Conservation (phyloP, 78 protist species). For the Chrysochromulina parva region DNA sequence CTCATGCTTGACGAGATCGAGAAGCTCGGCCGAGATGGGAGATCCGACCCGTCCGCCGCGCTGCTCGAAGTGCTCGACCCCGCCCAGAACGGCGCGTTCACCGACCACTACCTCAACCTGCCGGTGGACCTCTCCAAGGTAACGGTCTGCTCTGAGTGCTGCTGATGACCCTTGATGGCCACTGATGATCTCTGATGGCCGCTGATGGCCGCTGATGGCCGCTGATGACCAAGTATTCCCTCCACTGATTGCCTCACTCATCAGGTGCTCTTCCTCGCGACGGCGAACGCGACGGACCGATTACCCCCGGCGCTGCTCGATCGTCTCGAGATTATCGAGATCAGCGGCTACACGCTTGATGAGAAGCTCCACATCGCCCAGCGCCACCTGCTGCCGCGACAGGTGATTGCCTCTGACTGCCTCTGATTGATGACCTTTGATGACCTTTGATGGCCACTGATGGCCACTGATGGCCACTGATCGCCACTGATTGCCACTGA, state of each 20-base stretch:
- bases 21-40: constrained; percentile 60
- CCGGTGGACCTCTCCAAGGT: constrained; percentile 42
- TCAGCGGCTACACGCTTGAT: constrained; percentile 50
- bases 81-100: constrained; percentile 70
- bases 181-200: too few relatives aligned
- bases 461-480: too few relatives aligned
- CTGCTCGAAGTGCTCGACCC: constrained; percentile 90
- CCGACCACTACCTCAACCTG: constrained; percentile 85
- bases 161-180: too few relatives aligned
- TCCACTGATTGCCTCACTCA: not conserved
- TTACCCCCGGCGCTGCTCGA: constrained; percentile 87
- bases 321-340: constrained; percentile 87
- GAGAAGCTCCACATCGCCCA: constrained; percentile 85
- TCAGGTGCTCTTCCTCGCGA: constrained; percentile 86
- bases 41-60: constrained; percentile 85
- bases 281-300: constrained; percentile 78
- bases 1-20: constrained; percentile 89
- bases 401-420: not conserved
- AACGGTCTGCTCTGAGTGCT: too few relatives aligned
- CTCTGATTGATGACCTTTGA: too few relatives aligned
- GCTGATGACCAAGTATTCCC: too few relatives aligned
- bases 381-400: constrained; percentile 73
- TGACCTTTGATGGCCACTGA: too few relatives aligned
- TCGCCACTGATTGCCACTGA: too few relatives aligned
- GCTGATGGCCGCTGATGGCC: too few relatives aligned